Evolutionary conservation across 768 basidiomycete genomes (phyloP).

Genomic region (Leccinum subtestaceum): DNA sequence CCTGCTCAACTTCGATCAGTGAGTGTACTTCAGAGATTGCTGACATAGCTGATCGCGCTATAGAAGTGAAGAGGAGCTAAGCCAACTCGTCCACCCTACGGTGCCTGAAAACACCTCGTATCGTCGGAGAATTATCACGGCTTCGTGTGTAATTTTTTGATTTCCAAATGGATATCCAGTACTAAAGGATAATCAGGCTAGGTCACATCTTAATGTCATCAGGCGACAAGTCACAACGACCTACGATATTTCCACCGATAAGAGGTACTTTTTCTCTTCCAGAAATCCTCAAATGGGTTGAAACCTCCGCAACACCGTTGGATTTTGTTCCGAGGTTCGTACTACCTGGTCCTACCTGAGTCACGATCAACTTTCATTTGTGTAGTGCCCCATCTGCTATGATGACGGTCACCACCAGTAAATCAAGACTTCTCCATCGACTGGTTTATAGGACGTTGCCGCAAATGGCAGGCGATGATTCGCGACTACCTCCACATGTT

Average conservation of each 20-base stretch:
- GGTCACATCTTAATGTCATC: conserved; percentile 59
- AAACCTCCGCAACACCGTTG: conserved; percentile 29
- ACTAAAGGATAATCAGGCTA: conserved; percentile 37
- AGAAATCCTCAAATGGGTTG: conserved; percentile 47
- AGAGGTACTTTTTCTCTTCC: conserved; percentile 38
- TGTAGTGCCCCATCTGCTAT: conserved; percentile 40
- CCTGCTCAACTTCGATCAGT: conserved; percentile 38
- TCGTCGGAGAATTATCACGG: conserved; percentile 30
- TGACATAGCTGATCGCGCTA: conserved; percentile 8
- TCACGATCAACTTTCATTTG: conserved; percentile 1
- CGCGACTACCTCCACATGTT: conserved; percentile 16
- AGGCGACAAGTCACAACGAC: conserved; percentile 30
- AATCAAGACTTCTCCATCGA: conserved; percentile 42
- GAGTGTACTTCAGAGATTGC: conserved; percentile 10
- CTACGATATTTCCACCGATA: conserved; percentile 48
- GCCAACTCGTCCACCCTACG: conserved; percentile 9
- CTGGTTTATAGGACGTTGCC: conserved; percentile 45
- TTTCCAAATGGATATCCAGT: background rate
- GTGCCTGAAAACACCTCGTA: background rate
- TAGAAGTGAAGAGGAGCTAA: conserved; percentile 19
- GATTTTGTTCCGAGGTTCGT: conserved; percentile 54
- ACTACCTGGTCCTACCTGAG: background rate
- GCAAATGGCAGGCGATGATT: conserved; percentile 4
- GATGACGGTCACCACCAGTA: conserved; percentile 27
- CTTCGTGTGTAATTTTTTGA: conserved; percentile 34